Evolutionary conservation across 768 basidiomycete species (phyloP).

Genomic region (Phlegmacium glaucopus): DNA sequence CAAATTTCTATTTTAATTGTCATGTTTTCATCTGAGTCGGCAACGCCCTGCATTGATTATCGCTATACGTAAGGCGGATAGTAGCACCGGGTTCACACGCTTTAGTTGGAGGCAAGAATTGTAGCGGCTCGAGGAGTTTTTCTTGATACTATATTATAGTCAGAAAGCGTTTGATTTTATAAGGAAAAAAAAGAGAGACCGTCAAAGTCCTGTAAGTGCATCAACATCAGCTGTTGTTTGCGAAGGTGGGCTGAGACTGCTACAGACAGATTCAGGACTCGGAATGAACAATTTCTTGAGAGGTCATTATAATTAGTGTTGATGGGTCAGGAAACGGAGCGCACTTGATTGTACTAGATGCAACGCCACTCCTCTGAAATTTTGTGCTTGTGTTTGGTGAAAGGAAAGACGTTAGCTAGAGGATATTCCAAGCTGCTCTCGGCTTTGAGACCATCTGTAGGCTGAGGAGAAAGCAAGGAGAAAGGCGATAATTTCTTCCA

Average conservation of each 20-base stretch:
- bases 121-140: too few species aligned
- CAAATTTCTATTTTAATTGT: constrained; percentile 85
- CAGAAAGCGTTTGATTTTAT: too few species aligned
- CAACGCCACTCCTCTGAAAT: constrained; percentile 89
- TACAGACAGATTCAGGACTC: not conserved
- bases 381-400: constrained; percentile 68
- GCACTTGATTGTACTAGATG: constrained; percentile 86
- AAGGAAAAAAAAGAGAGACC: constrained; percentile 80
- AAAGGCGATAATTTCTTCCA: too few species aligned
- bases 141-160: too few species aligned
- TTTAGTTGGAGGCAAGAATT: too few species aligned
- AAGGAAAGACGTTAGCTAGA: constrained; percentile 74
- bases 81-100: too few species aligned
- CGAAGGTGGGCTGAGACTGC: constrained; percentile 55
- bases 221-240: constrained; percentile 75
- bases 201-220: constrained; percentile 87
- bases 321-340: constrained; percentile 72
- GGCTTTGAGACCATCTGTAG: constrained; percentile 42
- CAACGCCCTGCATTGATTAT: too few species aligned
- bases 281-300: constrained; percentile 62
- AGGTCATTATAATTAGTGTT: too few species aligned
- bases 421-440: constrained; percentile 66
- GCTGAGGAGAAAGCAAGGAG: constrained; percentile 63
- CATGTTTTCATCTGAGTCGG: constrained; percentile 90
- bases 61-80: constrained; percentile 74